phyloP scores from a whole-genome alignment of 2,329 filamentous ascomycete species.

The Diaporthe ampelina region DNA sequence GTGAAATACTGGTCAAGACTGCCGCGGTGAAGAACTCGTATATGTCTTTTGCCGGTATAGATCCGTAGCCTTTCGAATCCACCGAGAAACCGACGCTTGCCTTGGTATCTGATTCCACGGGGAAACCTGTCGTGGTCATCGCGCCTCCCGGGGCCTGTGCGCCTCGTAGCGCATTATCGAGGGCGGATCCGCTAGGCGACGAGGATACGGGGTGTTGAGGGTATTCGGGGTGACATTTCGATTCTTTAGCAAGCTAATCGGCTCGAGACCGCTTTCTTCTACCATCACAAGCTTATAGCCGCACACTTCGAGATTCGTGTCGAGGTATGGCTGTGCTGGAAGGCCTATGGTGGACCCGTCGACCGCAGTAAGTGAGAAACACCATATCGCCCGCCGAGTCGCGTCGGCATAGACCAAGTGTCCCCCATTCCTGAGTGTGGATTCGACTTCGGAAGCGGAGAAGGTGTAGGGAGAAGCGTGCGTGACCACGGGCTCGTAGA shows the following conservation, averaged over 20 bases:
- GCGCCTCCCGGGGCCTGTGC: conserved; percentile 45
- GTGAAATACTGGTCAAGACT: conserved; percentile 64
- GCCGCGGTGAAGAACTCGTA: conserved; percentile 69
- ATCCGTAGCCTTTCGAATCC: conserved; percentile 53
- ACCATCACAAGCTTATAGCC: conserved; percentile 59
- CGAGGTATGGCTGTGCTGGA: conserved; percentile 49
- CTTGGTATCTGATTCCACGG: conserved; percentile 51
- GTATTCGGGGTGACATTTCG: conserved; percentile 56
- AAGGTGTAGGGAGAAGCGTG: conserved; percentile 60
- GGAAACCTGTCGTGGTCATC: conserved; percentile 14
- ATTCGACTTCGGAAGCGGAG: conserved; percentile 66
- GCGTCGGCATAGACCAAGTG: conserved; percentile 68
- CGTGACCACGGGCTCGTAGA: conserved; percentile 65
- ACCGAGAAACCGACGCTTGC: conserved; percentile 34
- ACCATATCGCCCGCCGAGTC: conserved; percentile 65
- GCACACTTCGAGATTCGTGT: conserved; percentile 58
- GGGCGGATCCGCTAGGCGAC: conserved; percentile 56
- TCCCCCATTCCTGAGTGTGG: conserved; percentile 64
- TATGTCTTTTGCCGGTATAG: conserved; percentile 58
- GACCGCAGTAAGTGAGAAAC: conserved; percentile 64
- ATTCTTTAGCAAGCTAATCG: conserved; percentile 61
- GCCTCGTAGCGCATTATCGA: conserved; percentile 54
- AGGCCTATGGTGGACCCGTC: conserved; percentile 51
- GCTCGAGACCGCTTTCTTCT: conserved; percentile 67
- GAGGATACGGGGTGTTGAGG: conserved; percentile 62